Percentiles rank a stretch among this genome's conserved stretches.
phyloP scores from a whole-genome alignment of 1,284 basidiomycete species.

The Cutaneotrichosporon dermatis region DNA sequence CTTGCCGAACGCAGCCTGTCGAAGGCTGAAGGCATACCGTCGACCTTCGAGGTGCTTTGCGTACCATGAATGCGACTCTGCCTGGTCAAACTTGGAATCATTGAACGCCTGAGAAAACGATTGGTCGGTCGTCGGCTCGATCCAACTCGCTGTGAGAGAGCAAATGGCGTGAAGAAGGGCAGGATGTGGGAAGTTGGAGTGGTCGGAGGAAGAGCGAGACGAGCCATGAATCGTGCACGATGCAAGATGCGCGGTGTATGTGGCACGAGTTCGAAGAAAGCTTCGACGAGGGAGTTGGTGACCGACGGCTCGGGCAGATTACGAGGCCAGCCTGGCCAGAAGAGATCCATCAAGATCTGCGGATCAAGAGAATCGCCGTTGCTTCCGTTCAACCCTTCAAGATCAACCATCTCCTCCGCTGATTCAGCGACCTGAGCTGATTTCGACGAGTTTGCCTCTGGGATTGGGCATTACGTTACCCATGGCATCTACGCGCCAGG shows the following conservation, averaged over 20 bases:
- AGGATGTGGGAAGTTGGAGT: slow-evolving; percentile 50
- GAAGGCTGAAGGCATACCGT: slow-evolving; percentile 27
- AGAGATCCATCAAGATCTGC: slow-evolving; percentile 41
- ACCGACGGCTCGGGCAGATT: slow-evolving; percentile 47
- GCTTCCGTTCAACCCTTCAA: not conserved
- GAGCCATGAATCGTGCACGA: slow-evolving; percentile 44
- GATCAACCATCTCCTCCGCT: not conserved
- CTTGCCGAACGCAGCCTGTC: slow-evolving; percentile 40
- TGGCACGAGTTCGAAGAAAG: slow-evolving; percentile 46
- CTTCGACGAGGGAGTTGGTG: slow-evolving; percentile 44
- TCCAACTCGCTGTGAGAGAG: slow-evolving; percentile 44
- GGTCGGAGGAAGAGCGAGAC: slow-evolving; percentile 51
- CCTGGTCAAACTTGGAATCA: not conserved
- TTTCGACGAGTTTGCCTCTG: not conserved
- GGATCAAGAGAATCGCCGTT: slow-evolving; percentile 30
- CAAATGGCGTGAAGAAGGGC: slow-evolving; percentile 51
- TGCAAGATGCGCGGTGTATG: slow-evolving; percentile 46
- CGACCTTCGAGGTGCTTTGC: not conserved
- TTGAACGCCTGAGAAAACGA: too few relatives aligned
- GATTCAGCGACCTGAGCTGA: not conserved
- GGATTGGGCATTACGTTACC: not conserved
- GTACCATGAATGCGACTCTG: not conserved
- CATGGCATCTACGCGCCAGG: not conserved
- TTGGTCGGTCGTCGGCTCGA: not conserved
- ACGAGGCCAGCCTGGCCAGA: slow-evolving; percentile 49